Evolutionary conservation across 1,284 basidiomycete species (phyloP).

Genomic region (Puccinia brachypodii): DNA sequence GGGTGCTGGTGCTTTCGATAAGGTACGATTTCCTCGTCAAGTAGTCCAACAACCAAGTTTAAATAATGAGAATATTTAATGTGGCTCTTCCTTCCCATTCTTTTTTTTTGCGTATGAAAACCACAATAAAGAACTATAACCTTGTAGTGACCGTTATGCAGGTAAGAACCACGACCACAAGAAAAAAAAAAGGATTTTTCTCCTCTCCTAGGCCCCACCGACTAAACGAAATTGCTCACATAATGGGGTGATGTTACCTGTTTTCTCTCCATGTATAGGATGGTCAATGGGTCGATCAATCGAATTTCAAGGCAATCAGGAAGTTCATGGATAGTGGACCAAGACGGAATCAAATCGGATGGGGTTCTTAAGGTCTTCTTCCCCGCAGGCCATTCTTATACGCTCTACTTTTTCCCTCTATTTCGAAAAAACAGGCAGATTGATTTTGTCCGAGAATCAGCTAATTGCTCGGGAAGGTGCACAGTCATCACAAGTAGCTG

Average conservation of each 20-base stretch:
- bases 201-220: no score
- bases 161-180: neutral
- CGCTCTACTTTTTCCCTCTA: no score
- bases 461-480: no score
- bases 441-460: neutral
- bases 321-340: neutral
- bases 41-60: neutral
- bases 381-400: no score
- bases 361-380: neutral
- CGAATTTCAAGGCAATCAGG: neutral
- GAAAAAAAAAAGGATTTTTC: neutral
- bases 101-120: neutral
- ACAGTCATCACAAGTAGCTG: no score
- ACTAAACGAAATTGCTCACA: neutral
- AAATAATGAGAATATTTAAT: neutral
- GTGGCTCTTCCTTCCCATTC: neutral
- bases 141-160: neutral
- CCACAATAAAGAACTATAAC: neutral
- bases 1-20: constrained; percentile 5
- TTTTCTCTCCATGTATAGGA: neutral
- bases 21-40: neutral
- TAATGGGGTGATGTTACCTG: neutral
- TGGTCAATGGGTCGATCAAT: constrained; percentile 12
- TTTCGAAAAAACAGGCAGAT: no score
- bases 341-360: neutral